These are phyloP conservation scores for Capronia epimyces DNA, from an alignment of 2,329 filamentous ascomycete species.

Conservation along the genomic window DNA sequence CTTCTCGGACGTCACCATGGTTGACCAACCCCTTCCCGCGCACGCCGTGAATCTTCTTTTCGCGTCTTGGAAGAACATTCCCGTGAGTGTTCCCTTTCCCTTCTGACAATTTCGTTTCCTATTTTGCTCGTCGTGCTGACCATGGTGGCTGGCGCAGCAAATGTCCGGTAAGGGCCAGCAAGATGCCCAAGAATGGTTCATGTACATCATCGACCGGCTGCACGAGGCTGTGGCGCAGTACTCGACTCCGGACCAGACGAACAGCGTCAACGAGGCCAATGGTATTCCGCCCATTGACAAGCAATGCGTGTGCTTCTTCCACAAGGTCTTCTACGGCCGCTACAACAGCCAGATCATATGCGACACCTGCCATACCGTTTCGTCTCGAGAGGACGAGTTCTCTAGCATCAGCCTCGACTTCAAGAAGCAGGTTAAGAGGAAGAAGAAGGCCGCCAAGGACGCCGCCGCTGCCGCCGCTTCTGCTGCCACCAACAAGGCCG, in stretches of 20 bases:
- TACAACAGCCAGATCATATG: conserved; percentile 87
- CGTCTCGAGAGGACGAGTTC: conserved; percentile 79
- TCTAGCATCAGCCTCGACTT: conserved; percentile 84
- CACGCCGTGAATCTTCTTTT: conserved; percentile 84
- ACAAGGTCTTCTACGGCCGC: conserved; percentile 91
- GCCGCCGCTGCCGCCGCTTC: conserved; percentile 11
- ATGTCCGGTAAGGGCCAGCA: conserved; percentile 90
- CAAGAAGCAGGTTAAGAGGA: conserved; percentile 60
- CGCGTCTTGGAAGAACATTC: conserved; percentile 80
- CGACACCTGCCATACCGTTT: conserved; percentile 76
- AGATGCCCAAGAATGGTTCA: conserved; percentile 95
- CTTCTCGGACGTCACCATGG: conserved; percentile 59
- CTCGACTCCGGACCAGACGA: conserved; percentile 36
- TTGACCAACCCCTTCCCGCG: conserved; percentile 70
- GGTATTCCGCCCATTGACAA: conserved; percentile 14
- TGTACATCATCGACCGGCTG: conserved; percentile 87
- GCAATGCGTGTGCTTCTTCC: conserved; percentile 80
- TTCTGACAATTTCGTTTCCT: not conserved
- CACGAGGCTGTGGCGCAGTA: conserved; percentile 64
- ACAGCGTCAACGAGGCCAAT: conserved; percentile 35
- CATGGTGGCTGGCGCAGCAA: conserved; percentile 45
- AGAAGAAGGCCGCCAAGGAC: conserved; percentile 25
- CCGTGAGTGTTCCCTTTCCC: conserved; percentile 46
- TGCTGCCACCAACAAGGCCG: conserved; percentile 1
- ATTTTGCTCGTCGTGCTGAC: not conserved